Evolutionary conservation across 139 green algal genomes (phyloP).

Genomic region (Closterium sp.): DNA sequence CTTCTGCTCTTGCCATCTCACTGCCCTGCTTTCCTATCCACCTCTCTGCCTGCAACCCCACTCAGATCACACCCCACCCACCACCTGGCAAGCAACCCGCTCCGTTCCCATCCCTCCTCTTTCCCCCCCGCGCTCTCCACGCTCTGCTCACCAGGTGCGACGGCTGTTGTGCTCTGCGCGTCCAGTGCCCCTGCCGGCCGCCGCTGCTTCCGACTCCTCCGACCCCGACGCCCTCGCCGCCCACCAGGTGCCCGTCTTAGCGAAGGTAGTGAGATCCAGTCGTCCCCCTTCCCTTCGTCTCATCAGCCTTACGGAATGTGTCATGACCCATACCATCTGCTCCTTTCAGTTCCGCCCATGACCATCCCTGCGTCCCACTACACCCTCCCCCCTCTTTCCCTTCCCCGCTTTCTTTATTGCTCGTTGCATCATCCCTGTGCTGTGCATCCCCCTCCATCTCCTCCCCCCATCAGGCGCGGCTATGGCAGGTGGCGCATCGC

Average conservation of each 20-base stretch:
- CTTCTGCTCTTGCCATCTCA: background rate
- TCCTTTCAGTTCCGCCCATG: background rate
- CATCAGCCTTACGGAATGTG: background rate
- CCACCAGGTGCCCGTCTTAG: background rate
- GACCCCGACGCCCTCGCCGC: constrained; percentile 49
- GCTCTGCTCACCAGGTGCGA: constrained; percentile 49
- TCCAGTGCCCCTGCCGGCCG: constrained; percentile 42
- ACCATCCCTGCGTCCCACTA: background rate
- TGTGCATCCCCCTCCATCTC: constrained; percentile 37
- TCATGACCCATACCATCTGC: background rate
- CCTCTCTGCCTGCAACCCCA: background rate
- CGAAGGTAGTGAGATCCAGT: too few species aligned
- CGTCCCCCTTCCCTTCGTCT: too few species aligned
- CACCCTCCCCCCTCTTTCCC: background rate
- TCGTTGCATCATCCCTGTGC: too few species aligned
- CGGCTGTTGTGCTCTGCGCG: constrained; percentile 52
- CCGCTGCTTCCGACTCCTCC: constrained; percentile 18
- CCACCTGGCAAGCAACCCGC: background rate
- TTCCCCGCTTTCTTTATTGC: too few species aligned
- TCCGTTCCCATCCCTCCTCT: constrained; percentile 23
- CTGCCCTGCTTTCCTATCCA: background rate
- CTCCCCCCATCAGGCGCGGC: constrained; percentile 58
- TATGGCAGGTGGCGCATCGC: constrained; percentile 70
- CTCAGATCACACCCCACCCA: background rate
- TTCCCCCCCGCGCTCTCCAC: background rate